A percentile compares a stretch with the other conserved stretches of the same genome.
These are phyloP conservation scores for Emmonsiellopsis sp. DNA, from an alignment of 2,329 filamentous ascomycete species.

Conservation along the genomic window DNA sequence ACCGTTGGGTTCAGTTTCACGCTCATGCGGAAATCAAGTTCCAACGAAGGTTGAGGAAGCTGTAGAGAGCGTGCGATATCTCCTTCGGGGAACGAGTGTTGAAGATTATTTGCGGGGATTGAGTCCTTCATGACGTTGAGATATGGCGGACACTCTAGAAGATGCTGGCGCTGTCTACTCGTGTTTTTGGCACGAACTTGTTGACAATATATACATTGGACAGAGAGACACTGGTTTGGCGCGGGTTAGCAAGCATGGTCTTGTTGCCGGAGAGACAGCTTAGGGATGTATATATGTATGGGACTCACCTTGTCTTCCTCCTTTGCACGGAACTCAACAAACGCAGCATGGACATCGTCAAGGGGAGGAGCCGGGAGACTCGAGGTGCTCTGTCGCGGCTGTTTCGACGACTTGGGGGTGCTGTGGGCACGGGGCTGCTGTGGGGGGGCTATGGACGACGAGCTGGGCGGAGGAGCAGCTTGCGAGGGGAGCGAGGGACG, in stretches of 20 bases:
- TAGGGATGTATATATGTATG: neutral
- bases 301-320: constrained; percentile 35
- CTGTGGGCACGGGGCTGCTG: constrained; percentile 24
- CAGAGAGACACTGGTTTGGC: constrained; percentile 32
- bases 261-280: constrained; percentile 9
- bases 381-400: constrained; percentile 27
- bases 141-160: constrained; percentile 41
- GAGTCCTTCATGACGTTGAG: constrained; percentile 44
- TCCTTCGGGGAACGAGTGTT: constrained; percentile 41
- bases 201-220: constrained; percentile 43
- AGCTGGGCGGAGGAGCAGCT: constrained; percentile 21
- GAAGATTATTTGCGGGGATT: constrained; percentile 42
- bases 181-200: constrained; percentile 42
- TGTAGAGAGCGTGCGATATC: constrained; percentile 39
- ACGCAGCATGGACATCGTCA: constrained; percentile 40
- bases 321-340: constrained; percentile 39
- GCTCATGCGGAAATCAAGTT: constrained; percentile 45
- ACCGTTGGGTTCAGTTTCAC: constrained; percentile 44
- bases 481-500: constrained; percentile 32
- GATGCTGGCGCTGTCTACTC: constrained; percentile 40
- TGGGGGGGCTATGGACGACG: constrained; percentile 22
- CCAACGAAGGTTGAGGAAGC: constrained; percentile 38
- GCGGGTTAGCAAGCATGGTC: constrained; percentile 7
- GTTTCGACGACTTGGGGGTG: constrained; percentile 26
- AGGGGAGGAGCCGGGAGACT: constrained; percentile 38